phyloP scores from a whole-genome alignment of 2,329 filamentous ascomycete species.

The Cryphonectria japonica region DNA sequence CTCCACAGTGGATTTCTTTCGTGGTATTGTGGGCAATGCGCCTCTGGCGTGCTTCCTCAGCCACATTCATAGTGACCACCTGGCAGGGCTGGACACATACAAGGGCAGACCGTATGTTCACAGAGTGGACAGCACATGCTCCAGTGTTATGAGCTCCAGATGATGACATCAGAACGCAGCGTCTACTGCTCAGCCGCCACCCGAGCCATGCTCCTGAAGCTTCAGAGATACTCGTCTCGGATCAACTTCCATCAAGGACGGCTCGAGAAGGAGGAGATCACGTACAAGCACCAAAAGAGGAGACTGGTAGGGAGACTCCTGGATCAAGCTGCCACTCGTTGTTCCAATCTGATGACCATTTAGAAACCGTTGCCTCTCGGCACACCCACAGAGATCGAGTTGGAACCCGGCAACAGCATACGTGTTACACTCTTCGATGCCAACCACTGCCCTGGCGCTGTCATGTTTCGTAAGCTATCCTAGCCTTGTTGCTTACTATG shows the following conservation, averaged over 20 bases:
- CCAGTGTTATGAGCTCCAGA: conserved; percentile 55
- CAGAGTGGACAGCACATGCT: background rate
- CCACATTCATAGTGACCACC: conserved; percentile 91
- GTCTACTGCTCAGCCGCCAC: conserved; percentile 90
- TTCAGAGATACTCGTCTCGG: conserved; percentile 79
- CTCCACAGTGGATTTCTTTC: conserved; percentile 77
- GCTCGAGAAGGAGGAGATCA: conserved; percentile 72
- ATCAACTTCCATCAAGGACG: conserved; percentile 81
- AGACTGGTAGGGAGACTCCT: conserved; percentile 57
- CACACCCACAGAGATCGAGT: conserved; percentile 75
- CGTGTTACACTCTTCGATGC: conserved; percentile 86
- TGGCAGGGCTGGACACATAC: conserved; percentile 74
- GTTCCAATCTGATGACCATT: conserved; percentile 12
- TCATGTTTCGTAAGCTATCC: conserved; percentile 73
- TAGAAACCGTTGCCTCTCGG: conserved; percentile 81
- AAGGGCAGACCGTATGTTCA: conserved; percentile 19
- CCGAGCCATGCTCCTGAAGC: conserved; percentile 74
- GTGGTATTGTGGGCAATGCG: conserved; percentile 53
- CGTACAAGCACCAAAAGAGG: conserved; percentile 75
- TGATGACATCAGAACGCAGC: conserved; percentile 38
- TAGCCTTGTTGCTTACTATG: too few relatives aligned
- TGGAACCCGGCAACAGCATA: conserved; percentile 69
- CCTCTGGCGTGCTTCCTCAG: conserved; percentile 86
- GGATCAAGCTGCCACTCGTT: background rate
- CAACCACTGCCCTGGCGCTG: conserved; percentile 87